Evolutionary conservation across 176 grass and related monocot species (phyloP), one percentile per base, ranked within the genome.

Genomic region (Calamus simplicifolius): DNA sequence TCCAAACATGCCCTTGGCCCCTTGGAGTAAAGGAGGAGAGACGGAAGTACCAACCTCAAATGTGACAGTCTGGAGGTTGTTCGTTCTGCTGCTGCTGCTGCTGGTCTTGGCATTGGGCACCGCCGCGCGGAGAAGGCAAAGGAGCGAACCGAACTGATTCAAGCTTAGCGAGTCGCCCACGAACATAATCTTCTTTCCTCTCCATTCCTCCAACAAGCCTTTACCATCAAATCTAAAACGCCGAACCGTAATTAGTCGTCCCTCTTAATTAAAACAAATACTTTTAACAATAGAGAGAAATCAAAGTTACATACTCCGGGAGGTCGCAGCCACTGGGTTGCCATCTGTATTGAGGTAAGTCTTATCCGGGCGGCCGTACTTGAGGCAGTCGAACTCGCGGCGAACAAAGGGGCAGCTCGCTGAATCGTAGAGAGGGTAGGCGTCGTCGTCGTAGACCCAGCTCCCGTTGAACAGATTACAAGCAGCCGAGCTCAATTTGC

Each of bases 131-230:
- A 96, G 64, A 74, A 87, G 61, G 75, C 91, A 96, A 15, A 96
- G 74, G 43, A 96, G 54, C 60, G 91, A 96, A 59, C 85, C 80
- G 68, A 81, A 96, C 71, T 96, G 91, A 68, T 96, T 87, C 52
- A 90, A 50, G 71, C 82, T 88, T 54, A 96, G 52, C 48, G 86
- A 96, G 81, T 96, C 91, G 4, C 91, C 91, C 18, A 96, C 91
- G 69, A 96, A 90, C 86, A 96, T 87, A 19, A 87, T 73, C 57
- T 61, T 90, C 82, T 96, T 96, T 17, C 86, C 86, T 3, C 18
- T 13, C 86, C 83, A 84, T 52, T 67, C 82, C 75, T 56, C 19
- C 18, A 96, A 63, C 27, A 96, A 63, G 56, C 74, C 74, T 51
- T 27, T 0, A 19, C 91, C 91, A 56, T 96, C 80, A 68, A 96